These are phyloP conservation scores for Albatrellus sp. DNA, from an alignment of 1,284 basidiomycete genomes.

Conservation along the genomic window DNA sequence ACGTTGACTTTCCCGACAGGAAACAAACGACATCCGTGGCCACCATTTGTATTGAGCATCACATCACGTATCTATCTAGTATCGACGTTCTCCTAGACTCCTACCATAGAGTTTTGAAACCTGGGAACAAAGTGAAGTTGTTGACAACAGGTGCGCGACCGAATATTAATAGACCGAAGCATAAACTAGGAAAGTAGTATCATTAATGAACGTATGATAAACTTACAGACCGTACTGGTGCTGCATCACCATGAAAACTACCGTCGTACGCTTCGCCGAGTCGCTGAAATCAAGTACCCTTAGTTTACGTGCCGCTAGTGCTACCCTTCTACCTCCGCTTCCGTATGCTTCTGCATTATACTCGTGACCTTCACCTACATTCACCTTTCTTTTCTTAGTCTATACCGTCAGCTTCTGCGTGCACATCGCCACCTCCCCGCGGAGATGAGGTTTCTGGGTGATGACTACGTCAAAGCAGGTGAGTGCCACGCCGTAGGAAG, in stretches of 20 bases:
- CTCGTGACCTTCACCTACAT: not conserved
- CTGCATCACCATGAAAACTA: slow-evolving; percentile 29
- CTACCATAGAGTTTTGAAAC: no score
- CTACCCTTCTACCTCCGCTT: slow-evolving; percentile 69
- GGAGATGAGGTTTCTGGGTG: slow-evolving; percentile 81
- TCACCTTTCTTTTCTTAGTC: slow-evolving; percentile 25
- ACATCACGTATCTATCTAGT: no score
- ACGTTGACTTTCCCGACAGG: no score
- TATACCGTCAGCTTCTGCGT: slow-evolving; percentile 74
- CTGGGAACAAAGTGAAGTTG: no score
- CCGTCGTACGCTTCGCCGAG: slow-evolving; percentile 45
- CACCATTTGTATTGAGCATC: no score
- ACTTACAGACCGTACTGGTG: no score
- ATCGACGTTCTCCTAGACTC: no score
- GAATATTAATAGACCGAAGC: no score
- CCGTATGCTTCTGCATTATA: slow-evolving; percentile 37
- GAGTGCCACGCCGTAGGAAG: slow-evolving; percentile 8
- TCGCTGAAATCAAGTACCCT: slow-evolving; percentile 51
- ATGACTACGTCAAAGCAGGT: slow-evolving; percentile 83
- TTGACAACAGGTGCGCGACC: no score
- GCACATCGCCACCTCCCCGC: slow-evolving; percentile 63
- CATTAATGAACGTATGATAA: no score
- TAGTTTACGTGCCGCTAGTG: slow-evolving; percentile 53
- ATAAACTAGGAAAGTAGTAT: no score
- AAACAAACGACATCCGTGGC: no score